Evolutionary conservation across 257 asterid species (phyloP).

Genomic region (Oldenlandia corymbosa): DNA sequence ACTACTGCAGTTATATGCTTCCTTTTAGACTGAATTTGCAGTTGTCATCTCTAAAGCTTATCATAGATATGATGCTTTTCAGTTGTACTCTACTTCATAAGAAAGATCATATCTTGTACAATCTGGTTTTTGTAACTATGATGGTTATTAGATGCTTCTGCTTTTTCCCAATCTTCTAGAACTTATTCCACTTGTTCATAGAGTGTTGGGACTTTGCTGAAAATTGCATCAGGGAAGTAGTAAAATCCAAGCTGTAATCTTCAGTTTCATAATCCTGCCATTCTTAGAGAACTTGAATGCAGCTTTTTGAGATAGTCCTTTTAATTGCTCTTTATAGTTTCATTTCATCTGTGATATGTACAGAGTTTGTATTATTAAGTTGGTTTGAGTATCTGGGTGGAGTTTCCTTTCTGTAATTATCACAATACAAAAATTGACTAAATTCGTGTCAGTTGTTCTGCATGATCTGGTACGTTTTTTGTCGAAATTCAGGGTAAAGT

Average conservation of each 20-base stretch:
- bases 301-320: not conserved
- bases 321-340: not conserved
- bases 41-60: not conserved
- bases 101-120: not conserved
- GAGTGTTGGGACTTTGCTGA: not conserved
- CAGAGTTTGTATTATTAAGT: not conserved
- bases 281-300: no score
- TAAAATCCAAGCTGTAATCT: slow-evolving; percentile 6
- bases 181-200: not conserved
- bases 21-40: not conserved
- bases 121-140: not conserved
- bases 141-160: not conserved
- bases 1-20: not conserved
- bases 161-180: not conserved
- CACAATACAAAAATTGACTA: not conserved
- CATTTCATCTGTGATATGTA: not conserved
- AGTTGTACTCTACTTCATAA: not conserved
- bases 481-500: not conserved
- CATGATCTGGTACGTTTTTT: not conserved
- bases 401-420: no score
- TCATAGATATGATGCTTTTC: not conserved
- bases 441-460: not conserved
- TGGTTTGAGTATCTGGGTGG: not conserved
- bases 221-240: not conserved
- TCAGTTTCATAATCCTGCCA: not conserved